phyloP scores from a whole-genome alignment of 192 early-diverging fungal species.

The Fimicolochytrium jonesii region DNA sequence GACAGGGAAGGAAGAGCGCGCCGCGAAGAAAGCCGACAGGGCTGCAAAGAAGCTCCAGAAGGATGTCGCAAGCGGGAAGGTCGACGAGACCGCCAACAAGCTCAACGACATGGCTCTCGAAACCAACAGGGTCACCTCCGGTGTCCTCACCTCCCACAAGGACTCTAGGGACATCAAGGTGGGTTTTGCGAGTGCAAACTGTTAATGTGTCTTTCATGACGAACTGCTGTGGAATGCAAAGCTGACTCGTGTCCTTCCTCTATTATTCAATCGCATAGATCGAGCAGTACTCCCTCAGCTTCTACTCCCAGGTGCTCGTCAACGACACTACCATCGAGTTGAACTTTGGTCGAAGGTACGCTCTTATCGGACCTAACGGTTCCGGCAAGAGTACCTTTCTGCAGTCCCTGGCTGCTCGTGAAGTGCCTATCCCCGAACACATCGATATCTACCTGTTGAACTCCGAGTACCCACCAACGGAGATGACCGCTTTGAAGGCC shows the following conservation, averaged over 20 bases:
- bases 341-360: slow-evolving; percentile 98
- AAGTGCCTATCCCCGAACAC: slow-evolving; percentile 91
- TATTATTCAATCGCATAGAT: slow-evolving; percentile 40
- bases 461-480: slow-evolving; percentile 92
- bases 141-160: slow-evolving; percentile 86
- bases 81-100: slow-evolving; percentile 32
- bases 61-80: slow-evolving; percentile 3
- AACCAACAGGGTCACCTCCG: slow-evolving; percentile 80
- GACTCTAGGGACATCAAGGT: slow-evolving; percentile 91
- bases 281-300: slow-evolving; percentile 89
- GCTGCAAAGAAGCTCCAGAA: slow-evolving; percentile 20
- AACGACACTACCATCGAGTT: slow-evolving; percentile 92
- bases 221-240: too few species aligned
- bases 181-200: too few species aligned
- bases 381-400: slow-evolving; percentile 96
- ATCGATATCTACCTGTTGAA: slow-evolving; percentile 97
- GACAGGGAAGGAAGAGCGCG: slow-evolving; percentile 22
- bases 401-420: slow-evolving; percentile 84
- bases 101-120: slow-evolving; percentile 46
- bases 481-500: slow-evolving; percentile 85
- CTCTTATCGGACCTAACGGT: slow-evolving; percentile 93
- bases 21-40: slow-evolving; percentile 21
- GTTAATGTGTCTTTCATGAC: too few species aligned
- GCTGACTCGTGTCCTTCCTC: too few species aligned
- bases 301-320: slow-evolving; percentile 91